A percentile compares a stretch with the other conserved stretches of the same genome.
phyloP scores from a whole-genome alignment of 2,329 filamentous ascomycete genomes.

The Coniochaeta prunicola region DNA sequence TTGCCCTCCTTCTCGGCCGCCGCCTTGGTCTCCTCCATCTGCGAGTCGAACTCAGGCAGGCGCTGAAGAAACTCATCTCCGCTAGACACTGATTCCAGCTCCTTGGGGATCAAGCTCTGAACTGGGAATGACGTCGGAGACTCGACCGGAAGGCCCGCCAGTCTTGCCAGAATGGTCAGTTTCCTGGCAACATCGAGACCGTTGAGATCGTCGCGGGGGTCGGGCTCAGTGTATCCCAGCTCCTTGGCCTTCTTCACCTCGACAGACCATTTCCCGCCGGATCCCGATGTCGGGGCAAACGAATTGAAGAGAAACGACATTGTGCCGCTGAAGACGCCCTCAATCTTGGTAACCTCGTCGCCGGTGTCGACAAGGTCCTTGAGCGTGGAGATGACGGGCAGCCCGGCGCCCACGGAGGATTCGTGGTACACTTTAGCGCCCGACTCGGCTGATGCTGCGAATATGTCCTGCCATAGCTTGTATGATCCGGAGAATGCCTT shows the following conservation, averaged over 20 bases:
- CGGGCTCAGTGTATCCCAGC: constrained; percentile 85
- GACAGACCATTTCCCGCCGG: constrained; percentile 77
- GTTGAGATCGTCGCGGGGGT: constrained; percentile 80
- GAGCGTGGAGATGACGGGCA: constrained; percentile 88
- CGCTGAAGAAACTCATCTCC: constrained; percentile 81
- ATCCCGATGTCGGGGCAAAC: constrained; percentile 74
- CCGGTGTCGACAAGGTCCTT: constrained; percentile 93
- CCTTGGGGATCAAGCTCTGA: constrained; percentile 83
- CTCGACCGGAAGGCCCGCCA: constrained; percentile 75
- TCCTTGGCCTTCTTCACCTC: constrained; percentile 91
- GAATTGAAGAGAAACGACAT: constrained; percentile 98
- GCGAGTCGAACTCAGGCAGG: constrained; percentile 74
- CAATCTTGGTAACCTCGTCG: constrained; percentile 84
- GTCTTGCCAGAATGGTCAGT: constrained; percentile 83
- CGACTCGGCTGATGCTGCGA: constrained; percentile 59
- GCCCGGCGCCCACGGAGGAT: constrained; percentile 84
- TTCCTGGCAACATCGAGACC: constrained; percentile 91
- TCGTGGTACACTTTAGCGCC: constrained; percentile 91
- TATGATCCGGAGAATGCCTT: constrained; percentile 87
- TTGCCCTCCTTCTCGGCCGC: constrained; percentile 82
- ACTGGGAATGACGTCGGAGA: constrained; percentile 87
- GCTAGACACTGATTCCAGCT: constrained; percentile 68
- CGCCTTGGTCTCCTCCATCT: constrained; percentile 85
- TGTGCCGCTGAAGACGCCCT: constrained; percentile 95
- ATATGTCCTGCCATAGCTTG: constrained; percentile 82